Conservation (phyloP, 768 basidiomycete species). For the Tylopilus plumbeoviolaceoides region DNA sequence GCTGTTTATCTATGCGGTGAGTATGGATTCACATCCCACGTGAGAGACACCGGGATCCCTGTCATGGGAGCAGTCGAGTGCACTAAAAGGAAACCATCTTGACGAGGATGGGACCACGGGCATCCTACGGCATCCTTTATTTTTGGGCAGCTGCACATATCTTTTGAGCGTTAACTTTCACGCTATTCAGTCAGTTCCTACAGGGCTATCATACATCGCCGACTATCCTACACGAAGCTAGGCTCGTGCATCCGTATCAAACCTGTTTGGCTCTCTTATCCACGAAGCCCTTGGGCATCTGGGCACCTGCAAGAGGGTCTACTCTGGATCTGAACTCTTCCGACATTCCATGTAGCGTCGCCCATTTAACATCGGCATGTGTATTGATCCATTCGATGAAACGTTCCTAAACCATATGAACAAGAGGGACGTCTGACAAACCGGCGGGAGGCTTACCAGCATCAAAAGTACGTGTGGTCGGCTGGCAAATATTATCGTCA, state of each 20-base stretch:
- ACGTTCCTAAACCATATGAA: constrained; percentile 42
- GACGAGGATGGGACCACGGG: too few species aligned
- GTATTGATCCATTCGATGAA: constrained; percentile 73
- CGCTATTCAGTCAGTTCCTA: not conserved
- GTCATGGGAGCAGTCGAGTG: too few species aligned
- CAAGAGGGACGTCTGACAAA: not conserved
- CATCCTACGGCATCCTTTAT: too few species aligned
- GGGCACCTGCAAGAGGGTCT: constrained; percentile 44
- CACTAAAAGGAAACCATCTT: too few species aligned
- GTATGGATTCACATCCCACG: too few species aligned
- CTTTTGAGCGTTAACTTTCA: too few species aligned
- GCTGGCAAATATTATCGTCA: constrained; percentile 27
- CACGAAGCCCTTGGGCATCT: constrained; percentile 49
- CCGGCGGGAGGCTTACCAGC: constrained; percentile 41
- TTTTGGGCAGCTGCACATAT: too few species aligned
- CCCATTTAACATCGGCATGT: constrained; percentile 52
- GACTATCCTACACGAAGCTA: constrained; percentile 10
- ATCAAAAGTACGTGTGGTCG: constrained; percentile 70
- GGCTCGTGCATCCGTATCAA: not conserved
- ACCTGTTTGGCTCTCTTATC: constrained; percentile 2
- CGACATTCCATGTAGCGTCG: constrained; percentile 65
- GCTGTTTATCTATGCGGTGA: constrained; percentile 12
- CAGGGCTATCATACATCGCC: not conserved
- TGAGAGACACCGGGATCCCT: too few species aligned
- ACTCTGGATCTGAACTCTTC: constrained; percentile 55